Evolutionary conservation across 164 flowering plant species (phyloP).

Genomic region (Sextonia rubra): DNA sequence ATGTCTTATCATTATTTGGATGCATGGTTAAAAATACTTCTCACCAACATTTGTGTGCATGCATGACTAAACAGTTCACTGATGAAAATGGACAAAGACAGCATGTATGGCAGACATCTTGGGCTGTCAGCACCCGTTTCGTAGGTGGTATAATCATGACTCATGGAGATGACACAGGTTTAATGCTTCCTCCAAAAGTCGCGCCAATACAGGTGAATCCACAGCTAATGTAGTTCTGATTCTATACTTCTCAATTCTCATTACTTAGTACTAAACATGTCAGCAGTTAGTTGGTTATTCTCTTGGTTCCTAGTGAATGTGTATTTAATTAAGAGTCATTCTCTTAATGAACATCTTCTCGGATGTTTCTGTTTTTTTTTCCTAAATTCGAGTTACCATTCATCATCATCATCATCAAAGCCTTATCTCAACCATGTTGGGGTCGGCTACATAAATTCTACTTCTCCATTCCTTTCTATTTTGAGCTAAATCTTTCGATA

Average conservation of each 20-base stretch:
- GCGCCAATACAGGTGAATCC: conserved; percentile 80
- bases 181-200: conserved; percentile 87
- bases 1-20: neutral
- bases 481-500: too few relatives aligned
- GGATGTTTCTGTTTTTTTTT: too few relatives aligned
- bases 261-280: neutral
- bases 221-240: neutral
- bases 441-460: too few relatives aligned
- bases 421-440: too few relatives aligned
- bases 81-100: conserved; percentile 90
- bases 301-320: neutral
- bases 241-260: neutral
- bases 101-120: conserved; percentile 97
- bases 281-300: neutral
- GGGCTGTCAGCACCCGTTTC: conserved; percentile 95
- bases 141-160: conserved; percentile 95
- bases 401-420: too few relatives aligned
- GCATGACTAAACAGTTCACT: conserved; percentile 44
- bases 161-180: conserved; percentile 88
- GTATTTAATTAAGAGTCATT: neutral
- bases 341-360: neutral
- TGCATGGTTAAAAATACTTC: neutral
- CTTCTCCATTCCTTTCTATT: too few relatives aligned
- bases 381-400: too few relatives aligned
- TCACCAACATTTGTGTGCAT: neutral